These are phyloP conservation scores for Mortierella sp. DNA, from an alignment of 371 early-diverging fungal genomes.

Conservation along the genomic window DNA sequence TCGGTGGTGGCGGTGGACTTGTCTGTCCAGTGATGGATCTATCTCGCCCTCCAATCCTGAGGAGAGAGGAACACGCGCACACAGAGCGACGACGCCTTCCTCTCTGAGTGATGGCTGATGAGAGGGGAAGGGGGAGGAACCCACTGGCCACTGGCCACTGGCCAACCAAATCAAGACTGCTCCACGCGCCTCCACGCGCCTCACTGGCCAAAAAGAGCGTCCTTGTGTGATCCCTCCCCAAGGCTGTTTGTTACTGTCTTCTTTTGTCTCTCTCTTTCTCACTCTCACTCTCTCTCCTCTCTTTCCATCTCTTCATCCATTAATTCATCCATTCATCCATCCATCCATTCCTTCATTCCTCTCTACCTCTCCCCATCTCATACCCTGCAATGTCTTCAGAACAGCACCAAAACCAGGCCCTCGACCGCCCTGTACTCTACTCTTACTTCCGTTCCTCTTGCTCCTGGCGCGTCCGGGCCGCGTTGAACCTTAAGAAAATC, in stretches of 20 bases:
- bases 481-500: slow-evolving; percentile 79
- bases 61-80: too few species aligned
- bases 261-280: not conserved
- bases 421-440: slow-evolving; percentile 67
- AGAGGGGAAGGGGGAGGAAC: too few species aligned
- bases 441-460: slow-evolving; percentile 82
- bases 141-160: too few species aligned
- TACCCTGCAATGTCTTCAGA: not conserved
- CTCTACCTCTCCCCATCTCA: slow-evolving; percentile 8
- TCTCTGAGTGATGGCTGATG: too few species aligned
- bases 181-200: too few species aligned
- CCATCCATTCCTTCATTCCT: not conserved
- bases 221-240: too few species aligned
- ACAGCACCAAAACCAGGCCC: not conserved
- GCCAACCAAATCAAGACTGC: too few species aligned
- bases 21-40: not conserved
- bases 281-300: not conserved
- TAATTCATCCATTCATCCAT: not conserved
- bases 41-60: not conserved
- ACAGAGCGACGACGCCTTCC: too few species aligned
- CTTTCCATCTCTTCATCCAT: too few species aligned
- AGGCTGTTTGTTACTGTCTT: not conserved
- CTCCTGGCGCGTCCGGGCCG: slow-evolving; percentile 83
- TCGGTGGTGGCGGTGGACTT: not conserved
- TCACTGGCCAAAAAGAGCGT: too few species aligned